Percentiles rank a stretch among this genome's conserved stretches.
These are phyloP conservation scores for Blastobotrys buckinghamii DNA, from an alignment of 1,139 yeast genomes.

Conservation along the genomic window DNA sequence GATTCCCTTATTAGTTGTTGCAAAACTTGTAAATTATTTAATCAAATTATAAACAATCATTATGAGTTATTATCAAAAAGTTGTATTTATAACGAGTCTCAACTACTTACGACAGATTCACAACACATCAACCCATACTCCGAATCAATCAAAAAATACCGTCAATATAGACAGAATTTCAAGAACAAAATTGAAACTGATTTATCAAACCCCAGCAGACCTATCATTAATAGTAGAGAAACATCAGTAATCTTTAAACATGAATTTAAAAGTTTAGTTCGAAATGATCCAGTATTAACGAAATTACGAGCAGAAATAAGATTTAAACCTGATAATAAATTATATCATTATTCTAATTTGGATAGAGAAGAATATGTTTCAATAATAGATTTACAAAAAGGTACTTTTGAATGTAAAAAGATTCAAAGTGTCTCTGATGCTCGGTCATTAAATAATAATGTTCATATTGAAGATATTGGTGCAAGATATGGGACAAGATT, in stretches of 20 bases:
- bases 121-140: neutral
- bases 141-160: neutral
- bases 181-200: neutral
- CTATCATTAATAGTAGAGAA: neutral
- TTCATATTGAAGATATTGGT: neutral
- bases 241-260: neutral
- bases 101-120: neutral
- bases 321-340: neutral
- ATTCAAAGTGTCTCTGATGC: neutral
- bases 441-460: neutral
- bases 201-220: neutral
- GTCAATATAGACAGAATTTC: neutral
- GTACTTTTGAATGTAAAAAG: neutral
- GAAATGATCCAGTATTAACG: neutral
- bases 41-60: neutral
- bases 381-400: neutral
- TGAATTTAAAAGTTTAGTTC: neutral
- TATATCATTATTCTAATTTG: neutral
- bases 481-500: neutral
- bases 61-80: neutral
- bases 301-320: neutral
- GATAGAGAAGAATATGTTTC: neutral
- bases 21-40: neutral
- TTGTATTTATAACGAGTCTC: neutral
- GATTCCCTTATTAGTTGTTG: neutral